Base-by-base conservation (phyloP, 306 rosid genomes). In the Psophocarpus tetragonolobus region DNA sequence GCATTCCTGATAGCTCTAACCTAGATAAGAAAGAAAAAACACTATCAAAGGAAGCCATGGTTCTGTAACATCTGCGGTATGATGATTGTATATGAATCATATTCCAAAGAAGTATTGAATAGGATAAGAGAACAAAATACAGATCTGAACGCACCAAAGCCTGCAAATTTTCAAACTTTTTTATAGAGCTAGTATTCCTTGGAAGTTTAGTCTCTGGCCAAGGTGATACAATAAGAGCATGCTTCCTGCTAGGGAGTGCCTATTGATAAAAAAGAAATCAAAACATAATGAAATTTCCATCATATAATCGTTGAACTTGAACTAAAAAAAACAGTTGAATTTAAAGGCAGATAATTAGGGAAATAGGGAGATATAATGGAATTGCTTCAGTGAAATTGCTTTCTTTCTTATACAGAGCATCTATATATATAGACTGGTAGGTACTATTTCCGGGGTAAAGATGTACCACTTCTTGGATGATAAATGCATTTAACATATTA, bases 121-220 rank as follows among this genome's bases (percentile, higher is more conserved):
- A 71, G 17, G 24, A 69, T 24, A 44, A 67, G 64, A 57, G 71
- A 73, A 50, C 68, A 83, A 33, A 29, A 73, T 4, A 56, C 60
- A 71, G 61, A 76, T 21, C 70, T 44, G 41, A 61, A 79, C 94
- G 61, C 83, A 94, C 98, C 93, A 94, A 86, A 41, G 93, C 91
- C 84, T 92, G 96, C 78, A 94, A 81, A 81, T 88, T 94, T 85
- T 92, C 97, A 9, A 94, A 94, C 87, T 90, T 92, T 33, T 89
- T 92, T 44, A 94, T 87, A 2, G 90, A 91, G 85, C 76, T 78
- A 32, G 67, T 73, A 61, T 64, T 80, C 84, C 91, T 88, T 41
- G 97, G 97, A 80, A 90, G 97, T 73, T 87, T 87, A 68, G 80
- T 88, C 83, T 87, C 81, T 30, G 98, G 98, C 98, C 98, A 90